A percentile compares a stretch with the other conserved stretches of the same genome.
phyloP scores from a whole-genome alignment of 768 basidiomycete genomes.

The Podaxis sp. region DNA sequence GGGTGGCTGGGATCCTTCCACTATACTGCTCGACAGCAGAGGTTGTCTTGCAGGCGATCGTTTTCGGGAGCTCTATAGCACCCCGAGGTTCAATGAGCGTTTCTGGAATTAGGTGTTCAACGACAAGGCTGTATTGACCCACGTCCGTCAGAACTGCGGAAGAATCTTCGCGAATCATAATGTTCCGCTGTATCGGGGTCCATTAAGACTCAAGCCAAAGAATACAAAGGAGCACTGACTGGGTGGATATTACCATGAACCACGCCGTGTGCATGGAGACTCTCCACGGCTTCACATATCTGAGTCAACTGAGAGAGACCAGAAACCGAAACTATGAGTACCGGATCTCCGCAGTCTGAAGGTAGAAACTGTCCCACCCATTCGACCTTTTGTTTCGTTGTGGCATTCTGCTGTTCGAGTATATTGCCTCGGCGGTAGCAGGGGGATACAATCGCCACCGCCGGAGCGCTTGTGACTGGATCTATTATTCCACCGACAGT shows the following conservation, averaged over 20 bases:
- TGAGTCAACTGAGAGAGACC: not conserved
- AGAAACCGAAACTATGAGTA: no score
- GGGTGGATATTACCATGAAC: constrained; percentile 5
- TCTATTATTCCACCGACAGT: not conserved
- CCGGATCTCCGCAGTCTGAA: not conserved
- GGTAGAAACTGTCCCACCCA: not conserved
- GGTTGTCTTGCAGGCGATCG: not conserved
- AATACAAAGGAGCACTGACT: not conserved
- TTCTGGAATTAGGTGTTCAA: not conserved
- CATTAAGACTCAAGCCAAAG: no score
- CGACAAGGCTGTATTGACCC: not conserved
- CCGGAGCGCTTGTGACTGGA: not conserved
- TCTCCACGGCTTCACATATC: not conserved
- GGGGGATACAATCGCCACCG: not conserved
- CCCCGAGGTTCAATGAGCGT: not conserved
- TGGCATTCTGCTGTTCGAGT: not conserved
- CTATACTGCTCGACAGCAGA: not conserved
- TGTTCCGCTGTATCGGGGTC: not conserved
- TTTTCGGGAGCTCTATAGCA: not conserved
- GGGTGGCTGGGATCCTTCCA: not conserved
- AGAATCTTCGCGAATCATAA: not conserved
- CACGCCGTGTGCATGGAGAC: not conserved
- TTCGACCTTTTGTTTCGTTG: not conserved
- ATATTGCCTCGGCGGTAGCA: not conserved
- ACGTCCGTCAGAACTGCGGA: not conserved